These are phyloP conservation scores for Harringtonia aguacate DNA, from an alignment of 2,329 filamentous ascomycete genomes.

Conservation along the genomic window DNA sequence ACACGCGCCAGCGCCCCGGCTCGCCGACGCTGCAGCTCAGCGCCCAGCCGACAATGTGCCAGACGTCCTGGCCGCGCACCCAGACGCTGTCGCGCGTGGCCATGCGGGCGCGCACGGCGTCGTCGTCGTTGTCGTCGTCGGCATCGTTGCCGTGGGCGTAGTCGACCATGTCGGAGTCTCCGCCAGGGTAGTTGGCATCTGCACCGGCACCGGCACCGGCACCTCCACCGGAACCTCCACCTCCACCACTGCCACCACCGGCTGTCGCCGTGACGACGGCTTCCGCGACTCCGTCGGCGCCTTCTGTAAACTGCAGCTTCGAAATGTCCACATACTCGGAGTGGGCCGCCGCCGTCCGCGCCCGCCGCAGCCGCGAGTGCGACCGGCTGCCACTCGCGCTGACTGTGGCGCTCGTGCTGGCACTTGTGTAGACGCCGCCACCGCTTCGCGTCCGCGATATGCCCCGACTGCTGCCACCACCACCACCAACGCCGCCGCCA, in stretches of 20 bases:
- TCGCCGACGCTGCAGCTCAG: conserved; percentile 77
- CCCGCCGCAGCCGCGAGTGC: conserved; percentile 12
- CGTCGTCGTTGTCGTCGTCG: conserved; percentile 31
- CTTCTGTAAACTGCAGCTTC: too few species aligned
- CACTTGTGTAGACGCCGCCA: conserved; percentile 8
- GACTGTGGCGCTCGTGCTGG: conserved; percentile 14
- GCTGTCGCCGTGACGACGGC: too few species aligned
- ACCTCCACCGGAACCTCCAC: too few species aligned
- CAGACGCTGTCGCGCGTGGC: conserved; percentile 60
- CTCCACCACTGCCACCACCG: too few species aligned
- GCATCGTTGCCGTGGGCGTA: conserved; percentile 17
- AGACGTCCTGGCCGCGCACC: conserved; percentile 73
- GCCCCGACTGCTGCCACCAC: not conserved
- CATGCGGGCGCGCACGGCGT: conserved; percentile 45
- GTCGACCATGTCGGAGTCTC: too few species aligned
- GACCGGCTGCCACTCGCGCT: not conserved
- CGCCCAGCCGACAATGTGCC: conserved; percentile 81
- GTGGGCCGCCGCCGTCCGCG: not conserved
- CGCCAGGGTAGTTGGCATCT: conserved; percentile 20
- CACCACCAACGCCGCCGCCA: not conserved
- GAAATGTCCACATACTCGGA: conserved; percentile 9
- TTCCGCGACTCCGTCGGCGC: too few species aligned
- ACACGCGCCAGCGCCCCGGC: conserved; percentile 67
- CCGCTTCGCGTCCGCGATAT: not conserved
- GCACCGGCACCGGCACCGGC: too few species aligned